phyloP scores from a whole-genome alignment of 805 yeast genomes.

The Hanseniaspora hatyaiensis region DNA sequence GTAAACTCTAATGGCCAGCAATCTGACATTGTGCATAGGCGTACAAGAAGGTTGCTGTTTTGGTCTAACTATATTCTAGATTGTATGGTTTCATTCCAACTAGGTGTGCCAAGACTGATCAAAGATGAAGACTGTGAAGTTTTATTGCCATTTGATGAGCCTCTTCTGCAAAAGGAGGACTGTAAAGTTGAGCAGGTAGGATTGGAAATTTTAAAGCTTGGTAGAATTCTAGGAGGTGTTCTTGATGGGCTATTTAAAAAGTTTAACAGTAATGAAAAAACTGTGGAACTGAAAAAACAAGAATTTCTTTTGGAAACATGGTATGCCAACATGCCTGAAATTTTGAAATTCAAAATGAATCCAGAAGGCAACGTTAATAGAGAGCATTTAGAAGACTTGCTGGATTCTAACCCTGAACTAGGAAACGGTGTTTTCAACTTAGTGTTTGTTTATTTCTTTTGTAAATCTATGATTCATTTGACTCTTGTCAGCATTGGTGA shows the following conservation, averaged over 20 bases:
- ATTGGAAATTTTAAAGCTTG: conserved; percentile 52
- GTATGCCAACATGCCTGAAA: conserved; percentile 57
- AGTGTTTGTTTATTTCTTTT: conserved; percentile 48
- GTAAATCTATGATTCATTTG: conserved; percentile 51
- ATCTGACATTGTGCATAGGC: conserved; percentile 59
- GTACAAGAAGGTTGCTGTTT: conserved; percentile 68
- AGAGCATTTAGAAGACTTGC: conserved; percentile 21
- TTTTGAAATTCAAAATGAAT: conserved; percentile 53
- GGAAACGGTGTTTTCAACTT: conserved; percentile 43
- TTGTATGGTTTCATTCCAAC: conserved; percentile 55
- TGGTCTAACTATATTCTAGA: conserved; percentile 79
- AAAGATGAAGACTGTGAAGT: conserved; percentile 79
- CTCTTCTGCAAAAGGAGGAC: conserved; percentile 33
- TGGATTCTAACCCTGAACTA: not conserved
- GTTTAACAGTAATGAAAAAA: conserved; percentile 26
- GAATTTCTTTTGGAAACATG: conserved; percentile 70
- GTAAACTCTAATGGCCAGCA: conserved; percentile 53
- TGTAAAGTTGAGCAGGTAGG: conserved; percentile 40
- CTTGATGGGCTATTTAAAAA: conserved; percentile 61
- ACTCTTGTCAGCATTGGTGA: conserved; percentile 45
- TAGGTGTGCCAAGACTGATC: conserved; percentile 73
- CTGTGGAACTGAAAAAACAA: conserved; percentile 27
- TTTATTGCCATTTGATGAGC: conserved; percentile 59
- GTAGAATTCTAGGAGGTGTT: conserved; percentile 62
- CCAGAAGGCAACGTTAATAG: conserved; percentile 36